Conservation (phyloP, 192 early-diverging fungal species). For the Linnemannia schmuckeri region DNA sequence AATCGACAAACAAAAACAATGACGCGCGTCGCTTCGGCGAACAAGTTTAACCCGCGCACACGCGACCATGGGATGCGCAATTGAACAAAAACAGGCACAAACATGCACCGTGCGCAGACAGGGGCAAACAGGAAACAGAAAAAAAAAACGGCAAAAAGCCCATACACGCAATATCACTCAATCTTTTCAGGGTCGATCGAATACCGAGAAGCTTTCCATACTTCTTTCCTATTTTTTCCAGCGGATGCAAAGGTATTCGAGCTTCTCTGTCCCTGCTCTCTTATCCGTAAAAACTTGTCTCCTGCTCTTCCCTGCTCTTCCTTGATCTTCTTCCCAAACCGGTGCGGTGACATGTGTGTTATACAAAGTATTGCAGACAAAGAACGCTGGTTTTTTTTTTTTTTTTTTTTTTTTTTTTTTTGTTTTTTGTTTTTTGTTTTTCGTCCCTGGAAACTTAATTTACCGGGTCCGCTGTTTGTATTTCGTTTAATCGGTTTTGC, state of each 20-base stretch:
- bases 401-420: not conserved
- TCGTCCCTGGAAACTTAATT: not conserved
- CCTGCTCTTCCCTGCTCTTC: not conserved
- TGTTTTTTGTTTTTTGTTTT: not conserved
- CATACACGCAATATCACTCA: not conserved
- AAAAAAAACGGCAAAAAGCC: not conserved
- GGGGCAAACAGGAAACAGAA: not conserved
- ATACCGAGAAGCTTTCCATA: not conserved
- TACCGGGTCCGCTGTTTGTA: not conserved
- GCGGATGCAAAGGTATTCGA: no score
- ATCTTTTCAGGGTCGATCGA: not conserved
- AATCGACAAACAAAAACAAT: conserved; percentile 1
- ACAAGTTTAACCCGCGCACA: conserved; percentile 4
- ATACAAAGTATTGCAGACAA: not conserved
- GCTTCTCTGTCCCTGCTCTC: not conserved
- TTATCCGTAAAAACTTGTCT: not conserved
- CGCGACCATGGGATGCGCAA: conserved; percentile 9
- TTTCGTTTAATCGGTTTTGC: conserved; percentile 11
- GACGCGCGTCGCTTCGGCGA: not conserved
- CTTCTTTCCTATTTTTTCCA: not conserved
- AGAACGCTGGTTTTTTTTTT: not conserved
- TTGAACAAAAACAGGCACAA: conserved; percentile 12
- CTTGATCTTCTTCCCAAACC: not conserved
- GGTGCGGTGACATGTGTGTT: not conserved
- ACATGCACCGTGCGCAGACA: not conserved